These are phyloP conservation scores for Umbelopsis sp. DNA, from an alignment of 371 early-diverging fungal species.

Conservation along the genomic window DNA sequence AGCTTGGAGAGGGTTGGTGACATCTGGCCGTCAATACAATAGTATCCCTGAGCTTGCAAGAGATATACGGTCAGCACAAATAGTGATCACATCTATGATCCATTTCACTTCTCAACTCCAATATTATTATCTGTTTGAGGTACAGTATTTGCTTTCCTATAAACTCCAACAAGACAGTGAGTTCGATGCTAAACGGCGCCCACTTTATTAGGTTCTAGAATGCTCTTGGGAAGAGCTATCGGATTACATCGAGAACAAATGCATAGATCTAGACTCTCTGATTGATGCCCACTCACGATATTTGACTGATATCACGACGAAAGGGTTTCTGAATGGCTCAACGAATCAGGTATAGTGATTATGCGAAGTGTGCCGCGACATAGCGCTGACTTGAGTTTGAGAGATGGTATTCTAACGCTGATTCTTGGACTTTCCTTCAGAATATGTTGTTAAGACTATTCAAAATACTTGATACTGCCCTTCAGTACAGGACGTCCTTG, in stretches of 20 bases:
- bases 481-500: slow-evolving; percentile 28
- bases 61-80: slow-evolving; percentile 67
- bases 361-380: not conserved
- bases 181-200: slow-evolving; percentile 34
- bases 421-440: not conserved
- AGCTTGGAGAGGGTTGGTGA: slow-evolving; percentile 81
- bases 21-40: slow-evolving; percentile 61
- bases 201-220: slow-evolving; percentile 75
- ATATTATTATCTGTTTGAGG: slow-evolving; percentile 84
- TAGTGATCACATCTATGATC: slow-evolving; percentile 84
- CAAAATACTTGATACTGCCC: slow-evolving; percentile 41
- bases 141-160: slow-evolving; percentile 21
- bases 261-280: slow-evolving; percentile 72
- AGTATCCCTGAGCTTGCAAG: slow-evolving; percentile 38
- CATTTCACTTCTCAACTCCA: slow-evolving; percentile 94
- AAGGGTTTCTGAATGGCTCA: slow-evolving; percentile 60
- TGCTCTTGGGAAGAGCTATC: slow-evolving; percentile 87
- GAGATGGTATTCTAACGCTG: no score
- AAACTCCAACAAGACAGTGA: not conserved
- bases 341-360: slow-evolving; percentile 46
- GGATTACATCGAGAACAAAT: slow-evolving; percentile 58
- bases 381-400: no score
- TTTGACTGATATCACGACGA: slow-evolving; percentile 61
- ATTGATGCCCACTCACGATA: slow-evolving; percentile 75
- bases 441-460: slow-evolving; percentile 38